Base-by-base conservation (phyloP, 306 rosid species). In the Spatholobus suberectus region DNA sequence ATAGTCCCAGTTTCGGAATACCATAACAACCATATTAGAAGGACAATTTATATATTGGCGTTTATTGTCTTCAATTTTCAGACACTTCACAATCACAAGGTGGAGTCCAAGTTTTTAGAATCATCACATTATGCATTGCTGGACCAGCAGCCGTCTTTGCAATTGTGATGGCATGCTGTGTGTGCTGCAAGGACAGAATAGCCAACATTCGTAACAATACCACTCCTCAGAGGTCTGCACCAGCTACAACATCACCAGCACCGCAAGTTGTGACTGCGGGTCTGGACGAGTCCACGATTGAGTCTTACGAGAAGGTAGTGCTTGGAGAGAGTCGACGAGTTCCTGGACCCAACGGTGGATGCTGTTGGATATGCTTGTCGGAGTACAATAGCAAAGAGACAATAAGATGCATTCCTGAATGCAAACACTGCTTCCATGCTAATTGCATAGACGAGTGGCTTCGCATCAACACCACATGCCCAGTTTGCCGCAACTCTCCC, bases 391-490 rank as follows among this genome's bases (percentile, higher is more conserved):
- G 69, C 55, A 85, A 89, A 81, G 98, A 94, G 47, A 91, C 92
- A 0, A 23, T 92, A 15, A 83, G 94, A 88, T 90, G 90, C 65
- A 92, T 94, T 37, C 97, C 98, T 1, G 90, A 90, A 74, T 94
- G 98, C 85, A 84, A 86, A 14, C 97, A 94, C 68, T 92, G 97
- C 86, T 94, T 92, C 83, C 98, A 92, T 82, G 89, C 87, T 15
- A 92, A 85, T 2, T 94, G 96, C 70, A 87, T 94, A 3, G 98
- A 92, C 61, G 89, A 87, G 81, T 90, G 98, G 98, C 98, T 94
- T 18, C 80, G 88, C 26, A 70, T 85, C 85, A 91, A 91, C 29
- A 59, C 63, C 10, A 84, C 91, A 2, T 92, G 94, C 73, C 98
- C 98, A 1, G 88, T 90, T 76, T 92, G 98, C 82, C 85, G 98